Conservation (phyloP, 169 alveolate genomes). For the Blepharisma undulans region DNA sequence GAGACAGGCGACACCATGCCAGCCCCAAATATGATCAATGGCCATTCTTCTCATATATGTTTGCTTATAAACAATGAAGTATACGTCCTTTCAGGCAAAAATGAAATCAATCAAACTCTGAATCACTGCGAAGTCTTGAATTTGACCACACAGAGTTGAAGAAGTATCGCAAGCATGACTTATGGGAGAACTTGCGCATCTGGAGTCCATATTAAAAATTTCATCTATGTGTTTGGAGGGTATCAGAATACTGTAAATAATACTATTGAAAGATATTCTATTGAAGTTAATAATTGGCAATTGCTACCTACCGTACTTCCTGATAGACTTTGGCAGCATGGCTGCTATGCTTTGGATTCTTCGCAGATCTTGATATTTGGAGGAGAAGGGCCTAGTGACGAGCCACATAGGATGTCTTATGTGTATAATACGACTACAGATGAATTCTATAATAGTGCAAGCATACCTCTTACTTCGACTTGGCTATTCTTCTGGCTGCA, state of each 20-base stretch:
- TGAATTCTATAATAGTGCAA: background rate
- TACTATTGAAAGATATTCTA: slow-evolving; percentile 27
- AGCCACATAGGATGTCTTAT: slow-evolving; percentile 22
- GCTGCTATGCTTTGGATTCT: slow-evolving; percentile 31
- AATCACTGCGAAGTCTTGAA: slow-evolving; percentile 27
- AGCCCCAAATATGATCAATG: slow-evolving; percentile 6
- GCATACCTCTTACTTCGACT: background rate
- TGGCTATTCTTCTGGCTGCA: slow-evolving; percentile 38
- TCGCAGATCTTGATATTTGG: slow-evolving; percentile 33
- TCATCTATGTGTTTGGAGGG: slow-evolving; percentile 39
- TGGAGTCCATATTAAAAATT: background rate
- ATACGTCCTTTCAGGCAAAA: slow-evolving; percentile 36
- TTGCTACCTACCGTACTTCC: slow-evolving; percentile 1
- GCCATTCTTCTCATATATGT: slow-evolving; percentile 38
- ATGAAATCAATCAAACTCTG: background rate
- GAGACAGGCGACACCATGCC: background rate
- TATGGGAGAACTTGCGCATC: slow-evolving; percentile 36
- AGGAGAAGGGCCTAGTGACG: slow-evolving; percentile 32
- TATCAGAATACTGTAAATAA: background rate
- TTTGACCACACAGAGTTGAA: background rate
- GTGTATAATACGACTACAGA: slow-evolving; percentile 5
- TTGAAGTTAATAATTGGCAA: slow-evolving; percentile 3
- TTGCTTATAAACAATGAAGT: background rate
- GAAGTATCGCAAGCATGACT: background rate
- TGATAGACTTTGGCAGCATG: slow-evolving; percentile 37